Conservation (phyloP, 176 grass and related monocot genomes). For the Zizania latifolia region DNA sequence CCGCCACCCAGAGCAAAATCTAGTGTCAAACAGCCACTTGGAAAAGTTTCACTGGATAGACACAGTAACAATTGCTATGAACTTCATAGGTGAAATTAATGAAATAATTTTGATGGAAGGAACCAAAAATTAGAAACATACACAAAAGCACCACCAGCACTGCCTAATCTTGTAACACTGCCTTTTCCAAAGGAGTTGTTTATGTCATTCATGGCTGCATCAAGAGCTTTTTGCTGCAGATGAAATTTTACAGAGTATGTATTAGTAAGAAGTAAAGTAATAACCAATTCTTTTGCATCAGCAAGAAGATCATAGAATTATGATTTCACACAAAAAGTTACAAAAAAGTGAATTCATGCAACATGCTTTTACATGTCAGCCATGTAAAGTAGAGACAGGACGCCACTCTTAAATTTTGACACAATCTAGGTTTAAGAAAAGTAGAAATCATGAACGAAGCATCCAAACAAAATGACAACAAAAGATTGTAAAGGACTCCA, state of each 20-base stretch:
- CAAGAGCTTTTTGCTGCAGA: constrained; percentile 85
- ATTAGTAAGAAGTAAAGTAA: constrained; percentile 22
- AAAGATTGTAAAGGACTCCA: not conserved
- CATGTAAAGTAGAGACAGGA: not conserved
- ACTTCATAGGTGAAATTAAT: constrained; percentile 4
- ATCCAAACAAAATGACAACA: not conserved
- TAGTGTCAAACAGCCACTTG: constrained; percentile 90
- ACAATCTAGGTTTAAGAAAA: not conserved
- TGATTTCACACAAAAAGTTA: not conserved
- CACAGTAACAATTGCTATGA: constrained; percentile 11
- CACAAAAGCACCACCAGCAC: constrained; percentile 88
- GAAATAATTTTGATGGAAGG: not conserved
- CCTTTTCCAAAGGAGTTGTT: constrained; percentile 97
- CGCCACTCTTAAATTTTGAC: not conserved
- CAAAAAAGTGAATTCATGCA: not conserved
- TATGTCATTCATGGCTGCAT: constrained; percentile 97
- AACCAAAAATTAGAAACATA: constrained; percentile 35
- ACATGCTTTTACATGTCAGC: not conserved
- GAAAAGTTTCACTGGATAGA: constrained; percentile 78
- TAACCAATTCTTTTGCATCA: not conserved
- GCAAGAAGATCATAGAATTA: not conserved
- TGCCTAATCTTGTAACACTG: constrained; percentile 97
- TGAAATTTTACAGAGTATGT: constrained; percentile 18
- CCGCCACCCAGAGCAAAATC: constrained; percentile 96
- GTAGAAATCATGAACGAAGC: not conserved